These are phyloP conservation scores for Pythium vanterpoolii DNA, from an alignment of 352 stramenopile genomes.

Conservation along the genomic window DNA sequence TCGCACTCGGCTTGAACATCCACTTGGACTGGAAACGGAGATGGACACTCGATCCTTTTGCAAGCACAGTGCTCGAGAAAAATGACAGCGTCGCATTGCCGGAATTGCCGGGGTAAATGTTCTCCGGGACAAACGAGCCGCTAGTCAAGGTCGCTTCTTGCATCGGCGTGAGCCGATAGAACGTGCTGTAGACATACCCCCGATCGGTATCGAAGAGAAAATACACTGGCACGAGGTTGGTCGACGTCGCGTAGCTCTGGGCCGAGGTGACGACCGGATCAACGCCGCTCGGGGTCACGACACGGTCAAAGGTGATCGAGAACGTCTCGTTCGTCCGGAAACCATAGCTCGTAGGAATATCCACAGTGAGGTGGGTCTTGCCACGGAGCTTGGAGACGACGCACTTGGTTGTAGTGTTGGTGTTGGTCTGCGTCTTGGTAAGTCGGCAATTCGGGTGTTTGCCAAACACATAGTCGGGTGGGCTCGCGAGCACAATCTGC, in stretches of 20 bases:
- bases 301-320: constrained; percentile 56
- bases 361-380: constrained; percentile 61
- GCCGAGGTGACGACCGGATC: constrained; percentile 24
- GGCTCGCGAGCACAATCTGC: constrained; percentile 75
- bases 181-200: constrained; percentile 67
- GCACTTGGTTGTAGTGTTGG: constrained; percentile 16
- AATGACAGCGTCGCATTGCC: constrained; percentile 77
- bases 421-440: constrained; percentile 21
- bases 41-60: constrained; percentile 42
- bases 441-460: constrained; percentile 42
- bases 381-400: constrained; percentile 41
- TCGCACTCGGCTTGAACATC: constrained; percentile 45
- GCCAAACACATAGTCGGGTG: constrained; percentile 61
- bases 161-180: constrained; percentile 52
- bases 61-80: constrained; percentile 63
- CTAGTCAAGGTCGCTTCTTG: constrained; percentile 49
- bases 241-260: constrained; percentile 43
- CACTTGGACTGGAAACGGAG: constrained; percentile 62
- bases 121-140: constrained; percentile 75
- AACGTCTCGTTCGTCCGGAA: constrained; percentile 62
- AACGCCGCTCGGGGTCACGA: constrained; percentile 53
- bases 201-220: constrained; percentile 76
- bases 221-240: constrained; percentile 66
- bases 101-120: constrained; percentile 80
- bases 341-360: constrained; percentile 44